phyloP scores from a whole-genome alignment of 345 rosid species.

The Gossypium ekmanianum region DNA sequence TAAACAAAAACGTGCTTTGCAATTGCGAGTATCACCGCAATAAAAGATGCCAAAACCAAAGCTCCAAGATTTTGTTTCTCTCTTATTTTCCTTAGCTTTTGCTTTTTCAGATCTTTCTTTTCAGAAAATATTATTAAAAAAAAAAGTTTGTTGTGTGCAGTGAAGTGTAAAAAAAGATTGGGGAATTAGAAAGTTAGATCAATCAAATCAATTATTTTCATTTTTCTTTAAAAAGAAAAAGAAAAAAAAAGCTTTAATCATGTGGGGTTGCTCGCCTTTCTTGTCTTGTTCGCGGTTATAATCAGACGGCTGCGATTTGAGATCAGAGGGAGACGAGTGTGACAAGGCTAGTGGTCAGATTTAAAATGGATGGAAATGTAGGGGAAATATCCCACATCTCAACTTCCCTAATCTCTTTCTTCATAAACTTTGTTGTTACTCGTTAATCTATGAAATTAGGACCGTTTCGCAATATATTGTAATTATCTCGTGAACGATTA shows the following conservation, averaged over 20 bases:
- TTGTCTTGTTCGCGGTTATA: constrained; percentile 14
- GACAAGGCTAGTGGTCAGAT: not conserved
- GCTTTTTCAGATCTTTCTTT: not conserved
- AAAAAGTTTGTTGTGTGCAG: not conserved
- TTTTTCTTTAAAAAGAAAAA: not conserved
- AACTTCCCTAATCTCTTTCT: not conserved
- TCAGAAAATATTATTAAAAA: not conserved
- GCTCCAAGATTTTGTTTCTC: not conserved
- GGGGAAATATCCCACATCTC: constrained; percentile 13
- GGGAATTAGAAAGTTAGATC: constrained; percentile 9
- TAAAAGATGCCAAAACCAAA: not conserved
- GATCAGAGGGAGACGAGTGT: not conserved
- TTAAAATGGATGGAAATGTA: not conserved
- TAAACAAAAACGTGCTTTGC: constrained; percentile 4
- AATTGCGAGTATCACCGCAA: not conserved
- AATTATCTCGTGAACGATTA: not conserved
- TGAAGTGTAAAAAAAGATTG: not conserved
- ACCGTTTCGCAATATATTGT: not conserved
- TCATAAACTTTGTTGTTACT: not conserved
- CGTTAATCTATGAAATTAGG: not conserved
- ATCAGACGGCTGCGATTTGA: constrained; percentile 18
- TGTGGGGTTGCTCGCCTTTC: constrained; percentile 7
- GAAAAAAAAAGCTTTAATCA: not conserved
- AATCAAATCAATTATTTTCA: not conserved
- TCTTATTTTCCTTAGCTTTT: no score